Evolutionary conservation across 768 basidiomycete species (phyloP).

Genomic region (Agrocybe chaxingu): DNA sequence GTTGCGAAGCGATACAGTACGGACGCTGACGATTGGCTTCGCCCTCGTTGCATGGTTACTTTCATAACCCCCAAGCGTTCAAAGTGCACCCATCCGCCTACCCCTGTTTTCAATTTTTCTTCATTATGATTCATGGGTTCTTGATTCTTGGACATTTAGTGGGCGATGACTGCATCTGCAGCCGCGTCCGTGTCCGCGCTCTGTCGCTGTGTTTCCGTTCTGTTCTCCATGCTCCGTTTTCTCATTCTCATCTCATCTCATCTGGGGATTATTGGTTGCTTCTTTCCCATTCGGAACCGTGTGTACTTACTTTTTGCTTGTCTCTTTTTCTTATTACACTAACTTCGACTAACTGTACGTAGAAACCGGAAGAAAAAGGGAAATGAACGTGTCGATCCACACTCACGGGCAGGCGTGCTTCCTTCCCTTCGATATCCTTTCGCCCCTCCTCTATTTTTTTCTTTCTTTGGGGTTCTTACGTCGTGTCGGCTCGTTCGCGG

Average conservation of each 20-base stretch:
- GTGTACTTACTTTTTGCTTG: not conserved
- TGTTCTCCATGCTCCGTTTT: too few relatives aligned
- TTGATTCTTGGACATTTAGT: too few relatives aligned
- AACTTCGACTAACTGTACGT: not conserved
- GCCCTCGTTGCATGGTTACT: slow-evolving; percentile 4
- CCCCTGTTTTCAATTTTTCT: not conserved
- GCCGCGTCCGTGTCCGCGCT: too few relatives aligned
- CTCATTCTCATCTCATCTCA: not conserved
- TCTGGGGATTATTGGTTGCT: not conserved
- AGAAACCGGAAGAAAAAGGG: not conserved
- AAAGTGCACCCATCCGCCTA: not conserved
- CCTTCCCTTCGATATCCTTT: too few relatives aligned
- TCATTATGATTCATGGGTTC: not conserved
- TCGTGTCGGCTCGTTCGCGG: too few relatives aligned
- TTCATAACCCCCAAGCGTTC: not conserved
- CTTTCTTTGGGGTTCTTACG: too few relatives aligned
- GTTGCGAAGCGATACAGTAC: not conserved
- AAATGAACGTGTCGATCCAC: too few relatives aligned
- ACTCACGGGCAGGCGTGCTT: too few relatives aligned
- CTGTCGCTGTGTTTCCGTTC: too few relatives aligned
- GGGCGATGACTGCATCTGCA: too few relatives aligned
- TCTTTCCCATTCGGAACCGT: not conserved
- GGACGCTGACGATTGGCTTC: not conserved
- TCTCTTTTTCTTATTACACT: not conserved
- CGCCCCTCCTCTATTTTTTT: too few relatives aligned